A percentile compares a stretch with the other conserved stretches of the same genome.
Conservation (phyloP, 2,329 filamentous ascomycete genomes). For the Paracoccidioides brasiliensis region DNA sequence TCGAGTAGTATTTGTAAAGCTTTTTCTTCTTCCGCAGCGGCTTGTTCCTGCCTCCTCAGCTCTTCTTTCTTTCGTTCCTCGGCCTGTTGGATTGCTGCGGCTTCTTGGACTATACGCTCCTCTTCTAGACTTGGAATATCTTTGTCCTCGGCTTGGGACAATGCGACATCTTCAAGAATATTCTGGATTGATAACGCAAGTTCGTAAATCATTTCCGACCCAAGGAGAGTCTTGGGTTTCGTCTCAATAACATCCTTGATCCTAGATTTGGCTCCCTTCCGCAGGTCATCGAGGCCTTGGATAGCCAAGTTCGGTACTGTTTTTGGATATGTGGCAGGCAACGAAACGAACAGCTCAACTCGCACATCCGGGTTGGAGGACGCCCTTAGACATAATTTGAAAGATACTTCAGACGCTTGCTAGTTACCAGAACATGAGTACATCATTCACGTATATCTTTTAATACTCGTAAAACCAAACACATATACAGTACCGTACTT, state of each 20-base stretch:
- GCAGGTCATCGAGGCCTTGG: slow-evolving; percentile 51
- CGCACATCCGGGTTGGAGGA: slow-evolving; percentile 59
- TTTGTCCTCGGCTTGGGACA: slow-evolving; percentile 59
- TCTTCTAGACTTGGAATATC: slow-evolving; percentile 78
- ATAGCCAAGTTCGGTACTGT: slow-evolving; percentile 60
- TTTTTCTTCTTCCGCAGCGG: slow-evolving; percentile 28
- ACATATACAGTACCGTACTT: slow-evolving; percentile 24
- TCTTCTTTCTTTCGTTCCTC: slow-evolving; percentile 40
- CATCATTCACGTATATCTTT: slow-evolving; percentile 3
- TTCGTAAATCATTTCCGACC: slow-evolving; percentile 53
- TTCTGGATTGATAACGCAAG: slow-evolving; percentile 50
- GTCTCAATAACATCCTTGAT: slow-evolving; percentile 56
- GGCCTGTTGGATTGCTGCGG: slow-evolving; percentile 41
- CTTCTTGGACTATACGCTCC: slow-evolving; percentile 73
- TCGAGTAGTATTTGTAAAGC: slow-evolving; percentile 27
- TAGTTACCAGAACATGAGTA: slow-evolving; percentile 20
- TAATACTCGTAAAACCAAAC: slow-evolving; percentile 3
- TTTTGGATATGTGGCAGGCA: slow-evolving; percentile 87
- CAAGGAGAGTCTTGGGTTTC: slow-evolving; percentile 51
- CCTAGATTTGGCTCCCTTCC: slow-evolving; percentile 57
- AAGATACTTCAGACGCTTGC: slow-evolving; percentile 66
- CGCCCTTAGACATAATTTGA: slow-evolving; percentile 66
- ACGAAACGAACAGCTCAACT: slow-evolving; percentile 59
- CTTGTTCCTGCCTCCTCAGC: slow-evolving; percentile 29
- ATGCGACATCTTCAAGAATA: slow-evolving; percentile 73